Percentiles rank a stretch among this genome's conserved stretches.
phyloP scores from a whole-genome alignment of 2,329 filamentous ascomycete species.

The Penicillium verrucosum region DNA sequence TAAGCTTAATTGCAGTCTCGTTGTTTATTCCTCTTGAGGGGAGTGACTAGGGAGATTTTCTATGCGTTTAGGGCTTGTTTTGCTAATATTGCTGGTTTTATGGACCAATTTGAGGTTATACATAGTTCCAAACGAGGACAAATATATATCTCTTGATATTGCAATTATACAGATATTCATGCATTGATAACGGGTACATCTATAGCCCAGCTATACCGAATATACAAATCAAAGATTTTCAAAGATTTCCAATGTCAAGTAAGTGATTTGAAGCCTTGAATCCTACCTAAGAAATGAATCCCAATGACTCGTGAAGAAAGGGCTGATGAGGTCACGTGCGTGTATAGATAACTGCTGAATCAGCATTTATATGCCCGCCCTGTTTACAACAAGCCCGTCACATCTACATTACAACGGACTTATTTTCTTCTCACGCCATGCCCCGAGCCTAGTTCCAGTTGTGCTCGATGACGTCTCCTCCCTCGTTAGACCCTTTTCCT shows the following conservation, averaged over 20 bases:
- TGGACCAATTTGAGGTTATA: background rate
- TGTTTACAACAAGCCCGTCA: constrained; percentile 1
- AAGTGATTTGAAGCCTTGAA: background rate
- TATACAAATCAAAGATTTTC: fast-evolving
- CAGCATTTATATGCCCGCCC: constrained; percentile 2
- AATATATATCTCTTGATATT: background rate
- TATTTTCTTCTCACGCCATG: constrained; percentile 24
- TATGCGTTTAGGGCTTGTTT: background rate
- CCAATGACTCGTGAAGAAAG: background rate
- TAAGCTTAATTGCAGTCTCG: fast-evolving
- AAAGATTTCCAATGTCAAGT: fast-evolving
- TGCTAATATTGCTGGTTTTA: background rate
- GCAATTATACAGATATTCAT: background rate
- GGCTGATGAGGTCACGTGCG: background rate
- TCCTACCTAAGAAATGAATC: background rate
- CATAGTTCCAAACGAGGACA: fast-evolving
- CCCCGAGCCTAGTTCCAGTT: constrained; percentile 24
- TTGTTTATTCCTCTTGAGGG: fast-evolving
- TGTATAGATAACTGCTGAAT: background rate
- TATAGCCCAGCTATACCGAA: background rate
- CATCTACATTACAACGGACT: background rate
- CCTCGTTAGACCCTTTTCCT: constrained; percentile 38
- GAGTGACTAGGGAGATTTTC: background rate
- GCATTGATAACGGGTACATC: fast-evolving
- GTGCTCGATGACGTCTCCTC: constrained; percentile 35